Percentiles rank a stretch among this genome's conserved stretches.
phyloP scores from a whole-genome alignment of 805 yeast genomes.

The Lipomyces oligophaga region DNA sequence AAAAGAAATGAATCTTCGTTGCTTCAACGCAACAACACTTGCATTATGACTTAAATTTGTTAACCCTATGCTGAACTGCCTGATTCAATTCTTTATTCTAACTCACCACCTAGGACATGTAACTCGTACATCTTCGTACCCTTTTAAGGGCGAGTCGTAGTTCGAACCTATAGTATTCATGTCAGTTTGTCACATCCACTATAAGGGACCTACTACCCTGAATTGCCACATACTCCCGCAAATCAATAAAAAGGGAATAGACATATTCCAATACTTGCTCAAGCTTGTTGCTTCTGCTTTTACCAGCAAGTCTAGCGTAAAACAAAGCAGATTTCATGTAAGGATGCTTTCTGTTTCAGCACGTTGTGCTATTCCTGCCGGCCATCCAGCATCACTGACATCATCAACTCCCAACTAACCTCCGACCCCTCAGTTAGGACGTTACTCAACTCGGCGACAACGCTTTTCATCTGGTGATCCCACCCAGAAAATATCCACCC shows the following conservation, averaged over 20 bases:
- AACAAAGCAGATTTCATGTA: too few relatives aligned
- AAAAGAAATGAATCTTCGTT: slow-evolving; percentile 35
- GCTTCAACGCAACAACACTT: slow-evolving; percentile 25
- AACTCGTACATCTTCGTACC: slow-evolving; percentile 30
- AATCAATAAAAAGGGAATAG: slow-evolving; percentile 17
- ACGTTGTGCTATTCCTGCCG: not conserved
- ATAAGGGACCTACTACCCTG: not conserved
- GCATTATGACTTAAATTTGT: slow-evolving; percentile 11
- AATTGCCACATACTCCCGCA: slow-evolving; percentile 29
- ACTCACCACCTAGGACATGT: slow-evolving; percentile 35
- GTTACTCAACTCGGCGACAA: too few relatives aligned
- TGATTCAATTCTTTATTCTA: not conserved
- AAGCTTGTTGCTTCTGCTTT: not conserved
- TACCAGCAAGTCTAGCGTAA: too few relatives aligned
- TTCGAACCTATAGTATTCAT: slow-evolving; percentile 20
- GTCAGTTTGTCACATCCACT: slow-evolving; percentile 3
- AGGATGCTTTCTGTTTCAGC: too few relatives aligned
- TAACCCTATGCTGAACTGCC: not conserved
- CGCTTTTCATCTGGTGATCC: too few relatives aligned
- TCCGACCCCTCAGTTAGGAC: too few relatives aligned
- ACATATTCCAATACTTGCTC: not conserved
- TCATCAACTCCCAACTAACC: not conserved
- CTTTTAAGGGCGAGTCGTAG: slow-evolving; percentile 28
- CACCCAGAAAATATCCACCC: too few relatives aligned
- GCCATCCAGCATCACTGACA: not conserved